phyloP scores from a whole-genome alignment of 2,329 filamentous ascomycete genomes.

The Domatiomyces globalis region DNA sequence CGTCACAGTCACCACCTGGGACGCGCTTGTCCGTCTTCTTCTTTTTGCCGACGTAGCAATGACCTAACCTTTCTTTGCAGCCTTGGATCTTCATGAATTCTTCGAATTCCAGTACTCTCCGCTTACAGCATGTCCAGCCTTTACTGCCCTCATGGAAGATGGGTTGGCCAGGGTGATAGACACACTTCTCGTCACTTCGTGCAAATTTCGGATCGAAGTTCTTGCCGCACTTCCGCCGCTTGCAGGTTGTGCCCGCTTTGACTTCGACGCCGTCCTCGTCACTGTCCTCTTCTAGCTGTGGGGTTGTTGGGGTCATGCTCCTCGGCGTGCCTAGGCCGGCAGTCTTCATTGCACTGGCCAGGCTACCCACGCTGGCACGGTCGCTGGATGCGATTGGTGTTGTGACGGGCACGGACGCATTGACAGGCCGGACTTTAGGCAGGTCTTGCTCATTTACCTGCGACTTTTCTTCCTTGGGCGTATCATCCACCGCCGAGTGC shows the following conservation, averaged over 20 bases:
- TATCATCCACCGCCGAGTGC: constrained; percentile 76
- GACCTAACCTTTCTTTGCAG: constrained; percentile 65
- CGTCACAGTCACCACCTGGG: constrained; percentile 42
- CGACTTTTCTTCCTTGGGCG: constrained; percentile 33
- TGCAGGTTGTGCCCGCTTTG: constrained; percentile 59
- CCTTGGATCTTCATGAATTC: constrained; percentile 94
- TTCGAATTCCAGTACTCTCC: constrained; percentile 88
- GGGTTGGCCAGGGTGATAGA: constrained; percentile 76
- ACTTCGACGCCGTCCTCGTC: constrained; percentile 67
- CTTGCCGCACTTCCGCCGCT: constrained; percentile 57
- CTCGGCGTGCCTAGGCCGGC: constrained; percentile 21
- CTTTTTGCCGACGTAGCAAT: constrained; percentile 66
- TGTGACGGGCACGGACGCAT: constrained; percentile 11
- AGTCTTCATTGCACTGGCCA: constrained; percentile 11
- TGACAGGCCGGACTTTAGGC: constrained; percentile 14
- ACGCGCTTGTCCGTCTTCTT: constrained; percentile 60
- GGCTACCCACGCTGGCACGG: constrained; percentile 6
- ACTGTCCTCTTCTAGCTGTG: constrained; percentile 65
- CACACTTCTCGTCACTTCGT: constrained; percentile 61
- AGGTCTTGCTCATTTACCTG: constrained; percentile 11
- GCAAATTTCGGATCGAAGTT: constrained; percentile 33
- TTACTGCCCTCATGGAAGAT: constrained; percentile 98
- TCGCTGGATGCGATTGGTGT: constrained; percentile 12
- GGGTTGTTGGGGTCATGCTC: constrained; percentile 38
- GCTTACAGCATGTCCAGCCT: constrained; percentile 94